A percentile compares a stretch with the other conserved stretches of the same genome.
Evolutionary conservation across 2,329 filamentous ascomycete genomes (phyloP).

Genomic region (Aspergillus sp.): DNA sequence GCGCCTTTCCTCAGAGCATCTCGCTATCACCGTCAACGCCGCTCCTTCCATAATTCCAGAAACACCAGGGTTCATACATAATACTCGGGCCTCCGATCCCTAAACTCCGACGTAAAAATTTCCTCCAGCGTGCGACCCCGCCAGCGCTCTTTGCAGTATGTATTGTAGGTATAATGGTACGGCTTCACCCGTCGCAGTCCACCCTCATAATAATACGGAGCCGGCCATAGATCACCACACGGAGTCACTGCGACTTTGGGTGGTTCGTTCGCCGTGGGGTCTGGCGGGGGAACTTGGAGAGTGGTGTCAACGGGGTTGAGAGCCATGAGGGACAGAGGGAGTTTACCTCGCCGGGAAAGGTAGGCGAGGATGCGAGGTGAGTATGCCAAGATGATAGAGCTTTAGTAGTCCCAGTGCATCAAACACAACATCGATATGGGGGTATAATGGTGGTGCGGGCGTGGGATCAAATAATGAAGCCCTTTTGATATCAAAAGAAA

Average conservation of each 20-base stretch:
- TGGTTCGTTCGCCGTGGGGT: conserved; percentile 14
- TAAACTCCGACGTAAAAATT: conserved; percentile 85
- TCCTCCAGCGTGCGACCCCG: conserved; percentile 71
- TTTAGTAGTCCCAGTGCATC: too few relatives aligned
- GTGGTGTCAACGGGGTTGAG: conserved; percentile 24
- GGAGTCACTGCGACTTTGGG: conserved; percentile 7
- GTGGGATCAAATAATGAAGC: not conserved
- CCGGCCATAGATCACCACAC: conserved; percentile 43
- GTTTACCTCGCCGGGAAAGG: conserved; percentile 29
- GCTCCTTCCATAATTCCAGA: not conserved
- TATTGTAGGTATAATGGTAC: conserved; percentile 92
- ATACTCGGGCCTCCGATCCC: conserved; percentile 77
- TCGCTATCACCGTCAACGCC: conserved; percentile 37
- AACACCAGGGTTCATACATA: conserved; percentile 51
- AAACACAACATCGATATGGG: not conserved
- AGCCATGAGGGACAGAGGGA: conserved; percentile 30
- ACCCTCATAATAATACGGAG: conserved; percentile 74
- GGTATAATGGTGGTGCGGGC: not conserved
- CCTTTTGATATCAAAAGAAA: not conserved
- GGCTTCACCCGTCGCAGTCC: conserved; percentile 75
- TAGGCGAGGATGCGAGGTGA: conserved; percentile 34
- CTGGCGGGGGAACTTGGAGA: conserved; percentile 17
- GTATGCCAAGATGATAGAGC: conserved; percentile 20
- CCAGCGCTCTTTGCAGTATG: conserved; percentile 91
- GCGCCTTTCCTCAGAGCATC: conserved; percentile 70